Evolutionary conservation across 2,329 filamentous ascomycete genomes (phyloP), one percentile per base, ranked within the genome.

Genomic region (Hypoxylon sp.): DNA sequence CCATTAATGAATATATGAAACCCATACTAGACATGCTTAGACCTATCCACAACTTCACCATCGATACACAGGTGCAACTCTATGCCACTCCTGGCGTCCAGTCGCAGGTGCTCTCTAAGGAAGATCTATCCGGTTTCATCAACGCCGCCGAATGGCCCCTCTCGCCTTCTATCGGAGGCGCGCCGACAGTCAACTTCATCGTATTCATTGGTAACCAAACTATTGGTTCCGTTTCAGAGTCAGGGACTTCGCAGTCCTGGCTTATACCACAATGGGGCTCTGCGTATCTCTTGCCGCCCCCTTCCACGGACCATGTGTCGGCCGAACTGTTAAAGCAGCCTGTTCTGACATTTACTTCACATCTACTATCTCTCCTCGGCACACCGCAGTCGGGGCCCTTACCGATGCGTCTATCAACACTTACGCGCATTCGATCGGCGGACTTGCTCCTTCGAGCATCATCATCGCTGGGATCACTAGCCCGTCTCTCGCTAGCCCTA

Each of bases 81-180:
- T 97, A 97, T 74, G 94, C 95, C n/a, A 80, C 82, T 1, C 86
- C 87, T 0, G 85, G 88, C n/a, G 85, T 87, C 1, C 84, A 86
- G 71, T 83, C 84, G 15, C 80, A 89, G 22, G 84, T 90, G 0
- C 80, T 99, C 34, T 89, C 87, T 71, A 94, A 93, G 75, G 91
- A 97, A 70, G 93, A 97, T 71, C 84, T 99, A 1, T 93, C 92
- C 37, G 94, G 92, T 1, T 99, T 99, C 74, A 93, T 99, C 78
- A 99, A 99, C 73, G 94, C 94, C 2, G 95, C 95, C 1, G 95
- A 99, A 79, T 99, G 95, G 95, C 95, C 95, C 0, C 80, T 99
- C 2, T 97, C 91, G 65, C 94, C 94, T 0, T 97, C 93, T 59
- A 98, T 99, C 69, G 95, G 94, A 43, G 89, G 88, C 17, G 94